Evolutionary conservation across 2,329 filamentous ascomycete species (phyloP), one percentile per base, ranked within the genome.

Genomic region (Cercospora beticola): DNA sequence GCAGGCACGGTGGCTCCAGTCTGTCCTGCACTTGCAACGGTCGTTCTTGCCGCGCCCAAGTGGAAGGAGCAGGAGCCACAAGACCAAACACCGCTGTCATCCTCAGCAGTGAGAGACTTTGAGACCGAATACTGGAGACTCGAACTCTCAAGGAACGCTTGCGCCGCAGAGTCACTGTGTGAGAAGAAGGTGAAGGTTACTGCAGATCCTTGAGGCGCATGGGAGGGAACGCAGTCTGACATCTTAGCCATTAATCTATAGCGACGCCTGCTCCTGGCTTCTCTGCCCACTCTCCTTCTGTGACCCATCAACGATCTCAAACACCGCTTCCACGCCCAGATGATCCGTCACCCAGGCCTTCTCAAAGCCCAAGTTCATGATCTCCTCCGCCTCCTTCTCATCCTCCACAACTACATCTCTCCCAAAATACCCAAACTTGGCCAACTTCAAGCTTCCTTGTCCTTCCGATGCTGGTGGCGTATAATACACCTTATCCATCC

Each of bases 401-500:
- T 82, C 79, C 33, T 79, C 77, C 1, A 85, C 76, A 71, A 78
- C 79, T 0, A 86, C 80, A 67, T 81, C 84, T 52, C 75, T 72
- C 0, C 86, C 86, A 62, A 87, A 84, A 57, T 80, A 79, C 68
- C 83, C 81, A 65, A 87, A 83, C n/a, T 61, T 73, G 18, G 69
- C 65, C 23, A 79, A 70, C 30, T 65, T 36, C 0, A 80, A 43
- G n/a, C 23, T 18, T 14, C 54, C 67, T 1, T 85, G 85, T 52
- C 80, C 81, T 1, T 18, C 21, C 10, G 23, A 16, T 18, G 33
- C 23, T 8, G 61, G 16, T 16, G 61, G 61, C 0, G 61, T 71
- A 81, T 85, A 73, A 30, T 83, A 78, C 9, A 87, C 79, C 76
- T 85, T 88, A 65, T 88, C 86, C 85, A 87, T 86, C 5, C 86